phyloP scores from a whole-genome alignment of 306 rosid genomes.

The Pyrus bretschneideri region DNA sequence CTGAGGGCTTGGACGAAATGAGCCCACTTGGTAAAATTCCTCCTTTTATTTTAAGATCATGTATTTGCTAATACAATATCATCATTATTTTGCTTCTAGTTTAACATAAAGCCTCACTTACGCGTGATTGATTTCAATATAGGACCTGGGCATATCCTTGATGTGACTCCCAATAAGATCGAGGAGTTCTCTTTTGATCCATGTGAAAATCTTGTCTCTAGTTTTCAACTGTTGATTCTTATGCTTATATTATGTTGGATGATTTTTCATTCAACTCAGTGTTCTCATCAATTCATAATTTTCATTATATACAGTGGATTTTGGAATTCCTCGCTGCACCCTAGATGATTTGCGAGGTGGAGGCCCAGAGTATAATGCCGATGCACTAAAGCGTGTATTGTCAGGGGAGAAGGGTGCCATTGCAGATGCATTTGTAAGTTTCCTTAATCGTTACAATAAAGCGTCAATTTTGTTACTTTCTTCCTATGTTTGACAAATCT shows the following conservation, averaged over 20 bases:
- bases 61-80: not conserved
- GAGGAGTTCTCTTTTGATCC: constrained; percentile 84
- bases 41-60: constrained; percentile 6
- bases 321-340: constrained; percentile 80
- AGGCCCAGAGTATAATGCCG: constrained; percentile 67
- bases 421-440: constrained; percentile 87
- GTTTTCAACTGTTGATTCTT: constrained; percentile 9
- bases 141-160: constrained; percentile 91
- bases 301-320: constrained; percentile 56
- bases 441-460: not conserved
- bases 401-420: constrained; percentile 73
- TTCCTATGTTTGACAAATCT: not conserved
- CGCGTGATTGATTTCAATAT: constrained; percentile 9
- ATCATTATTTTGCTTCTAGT: not conserved
- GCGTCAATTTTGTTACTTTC: not conserved
- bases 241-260: not conserved
- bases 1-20: constrained; percentile 93
- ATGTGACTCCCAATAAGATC: constrained; percentile 66
- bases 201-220: constrained; percentile 43
- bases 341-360: constrained; percentile 72
- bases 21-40: constrained; percentile 78
- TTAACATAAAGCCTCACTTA: not conserved
- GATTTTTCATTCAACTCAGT: not conserved
- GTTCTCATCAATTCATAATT: not conserved
- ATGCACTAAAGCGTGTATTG: constrained; percentile 56